Conservation (phyloP, 371 early-diverging fungal species). For the Mortierella polycephala region DNA sequence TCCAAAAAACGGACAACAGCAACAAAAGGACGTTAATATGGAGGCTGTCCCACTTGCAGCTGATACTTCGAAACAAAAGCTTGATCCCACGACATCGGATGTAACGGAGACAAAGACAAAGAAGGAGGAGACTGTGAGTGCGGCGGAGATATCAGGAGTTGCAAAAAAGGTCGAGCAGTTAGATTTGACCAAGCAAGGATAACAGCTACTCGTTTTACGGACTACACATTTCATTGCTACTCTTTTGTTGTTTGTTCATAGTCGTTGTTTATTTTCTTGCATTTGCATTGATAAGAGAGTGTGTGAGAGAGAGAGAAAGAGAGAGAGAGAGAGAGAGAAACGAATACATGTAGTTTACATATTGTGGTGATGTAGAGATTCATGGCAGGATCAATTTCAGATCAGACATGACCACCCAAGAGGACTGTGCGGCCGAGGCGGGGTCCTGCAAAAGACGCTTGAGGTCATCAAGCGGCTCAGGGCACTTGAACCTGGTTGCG, state of each 20-base stretch:
- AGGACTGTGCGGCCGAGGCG: neutral
- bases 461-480: neutral
- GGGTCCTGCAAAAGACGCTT: neutral
- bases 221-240: neutral
- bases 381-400: conserved; percentile 23
- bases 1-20: neutral
- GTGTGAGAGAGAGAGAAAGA: too few species aligned
- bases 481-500: neutral
- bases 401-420: conserved; percentile 16
- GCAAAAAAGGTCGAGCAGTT: conserved; percentile 12
- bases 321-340: too few species aligned
- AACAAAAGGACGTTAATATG: neutral
- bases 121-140: neutral
- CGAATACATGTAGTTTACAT: too few species aligned
- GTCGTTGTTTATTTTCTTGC: neutral
- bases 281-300: neutral
- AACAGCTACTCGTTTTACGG: neutral
- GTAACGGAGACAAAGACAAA: neutral
- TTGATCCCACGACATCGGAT: neutral
- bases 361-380: too few species aligned
- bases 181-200: conserved; percentile 17
- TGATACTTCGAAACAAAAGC: conserved; percentile 5
- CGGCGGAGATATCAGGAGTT: neutral
- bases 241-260: neutral
- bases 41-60: conserved; percentile 10